phyloP scores from a whole-genome alignment of 1,139 yeast species.

The Geotrichum macrosporum region DNA sequence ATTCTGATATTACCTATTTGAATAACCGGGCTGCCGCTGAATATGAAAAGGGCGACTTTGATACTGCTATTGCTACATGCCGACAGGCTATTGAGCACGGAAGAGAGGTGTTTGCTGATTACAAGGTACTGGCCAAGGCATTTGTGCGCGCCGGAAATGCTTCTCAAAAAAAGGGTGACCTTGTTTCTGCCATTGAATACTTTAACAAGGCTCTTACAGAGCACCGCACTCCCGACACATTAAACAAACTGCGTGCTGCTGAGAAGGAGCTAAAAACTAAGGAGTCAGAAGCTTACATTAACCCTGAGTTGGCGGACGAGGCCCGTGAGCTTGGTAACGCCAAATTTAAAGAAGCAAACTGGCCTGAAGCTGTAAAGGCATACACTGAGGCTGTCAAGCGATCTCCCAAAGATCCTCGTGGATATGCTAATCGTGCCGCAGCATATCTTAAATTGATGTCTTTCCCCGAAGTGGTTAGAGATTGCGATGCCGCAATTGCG shows the following conservation, averaged over 20 bases:
- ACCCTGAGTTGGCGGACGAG: conserved; percentile 91
- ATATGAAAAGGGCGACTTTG: conserved; percentile 90
- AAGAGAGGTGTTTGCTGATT: conserved; percentile 85
- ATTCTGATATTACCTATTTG: conserved; percentile 84
- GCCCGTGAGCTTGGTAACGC: conserved; percentile 93
- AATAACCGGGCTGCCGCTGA: conserved; percentile 98
- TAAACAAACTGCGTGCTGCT: conserved; percentile 78
- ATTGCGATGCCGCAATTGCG: conserved; percentile 84
- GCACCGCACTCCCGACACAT: conserved; percentile 92
- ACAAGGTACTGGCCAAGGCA: conserved; percentile 85
- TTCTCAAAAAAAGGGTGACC: conserved; percentile 70
- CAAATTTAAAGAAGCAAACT: conserved; percentile 81
- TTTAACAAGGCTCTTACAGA: conserved; percentile 94
- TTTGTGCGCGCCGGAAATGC: conserved; percentile 86
- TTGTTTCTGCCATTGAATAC: conserved; percentile 65
- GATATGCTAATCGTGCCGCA: conserved; percentile 97
- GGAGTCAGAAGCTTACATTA: conserved; percentile 73
- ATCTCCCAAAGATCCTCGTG: conserved; percentile 94
- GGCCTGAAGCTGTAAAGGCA: conserved; percentile 95
- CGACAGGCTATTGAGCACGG: conserved; percentile 81
- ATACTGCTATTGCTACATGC: conserved; percentile 77
- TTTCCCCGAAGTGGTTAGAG: conserved; percentile 93
- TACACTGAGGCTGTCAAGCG: conserved; percentile 95
- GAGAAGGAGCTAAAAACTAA: conserved; percentile 78
- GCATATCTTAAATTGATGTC: conserved; percentile 91